A percentile compares a stretch with the other conserved stretches of the same genome.
These are phyloP conservation scores for Suillus discolor DNA, from an alignment of 768 basidiomycete genomes.

Conservation along the genomic window DNA sequence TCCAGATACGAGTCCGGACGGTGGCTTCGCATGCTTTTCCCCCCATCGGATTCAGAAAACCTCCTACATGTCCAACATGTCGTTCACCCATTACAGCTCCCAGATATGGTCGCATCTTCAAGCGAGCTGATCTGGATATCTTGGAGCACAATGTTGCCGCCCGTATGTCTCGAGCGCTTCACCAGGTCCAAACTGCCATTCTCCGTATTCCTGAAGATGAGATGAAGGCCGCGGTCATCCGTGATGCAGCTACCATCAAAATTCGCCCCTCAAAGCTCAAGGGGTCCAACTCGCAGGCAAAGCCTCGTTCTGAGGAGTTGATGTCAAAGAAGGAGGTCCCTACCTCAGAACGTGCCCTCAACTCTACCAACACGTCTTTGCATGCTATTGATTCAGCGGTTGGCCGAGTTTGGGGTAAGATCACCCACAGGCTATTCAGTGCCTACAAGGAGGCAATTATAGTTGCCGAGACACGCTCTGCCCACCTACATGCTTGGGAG, in stretches of 20 bases:
- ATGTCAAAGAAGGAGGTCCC: conserved; percentile 22
- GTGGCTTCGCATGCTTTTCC: conserved; percentile 48
- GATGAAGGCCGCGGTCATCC: conserved; percentile 19
- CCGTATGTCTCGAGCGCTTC: conserved; percentile 50
- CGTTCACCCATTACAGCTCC: conserved; percentile 55
- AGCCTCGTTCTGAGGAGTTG: conserved; percentile 19
- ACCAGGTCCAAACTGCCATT: conserved; percentile 29
- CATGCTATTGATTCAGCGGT: conserved; percentile 37
- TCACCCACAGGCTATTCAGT: conserved; percentile 36
- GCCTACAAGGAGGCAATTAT: conserved; percentile 43
- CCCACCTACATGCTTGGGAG: conserved; percentile 64
- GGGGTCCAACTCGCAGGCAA: conserved; percentile 8
- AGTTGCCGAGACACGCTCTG: conserved; percentile 50
- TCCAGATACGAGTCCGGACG: conserved; percentile 31
- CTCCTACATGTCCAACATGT: conserved; percentile 66
- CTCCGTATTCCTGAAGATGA: conserved; percentile 27
- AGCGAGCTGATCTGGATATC: conserved; percentile 65
- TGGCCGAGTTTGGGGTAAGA: conserved; percentile 40
- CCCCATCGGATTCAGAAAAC: conserved; percentile 40
- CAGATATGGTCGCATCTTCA: conserved; percentile 63
- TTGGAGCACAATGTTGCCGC: conserved; percentile 63
- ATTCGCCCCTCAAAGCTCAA: conserved; percentile 17
- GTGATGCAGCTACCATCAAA: conserved; percentile 17
- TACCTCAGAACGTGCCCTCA: conserved; percentile 29
- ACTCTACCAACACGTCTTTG: conserved; percentile 22